A percentile compares a stretch with the other conserved stretches of the same genome.
Evolutionary conservation across 306 rosid genomes (phyloP).

Genomic region (Adenanthera pavonina): DNA sequence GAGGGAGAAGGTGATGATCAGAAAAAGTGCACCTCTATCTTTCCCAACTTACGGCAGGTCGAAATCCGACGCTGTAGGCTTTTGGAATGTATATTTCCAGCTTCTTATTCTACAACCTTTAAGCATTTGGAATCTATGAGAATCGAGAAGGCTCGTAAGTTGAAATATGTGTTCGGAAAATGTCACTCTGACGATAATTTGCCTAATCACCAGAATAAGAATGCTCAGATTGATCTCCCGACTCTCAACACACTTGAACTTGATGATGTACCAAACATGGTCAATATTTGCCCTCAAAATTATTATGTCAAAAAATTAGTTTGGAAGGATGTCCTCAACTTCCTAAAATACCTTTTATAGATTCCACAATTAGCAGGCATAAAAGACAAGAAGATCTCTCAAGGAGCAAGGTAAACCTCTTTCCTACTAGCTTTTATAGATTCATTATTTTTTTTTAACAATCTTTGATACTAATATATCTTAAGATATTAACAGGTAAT

Average conservation of each 20-base stretch:
- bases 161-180: conserved; percentile 34
- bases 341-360: no score
- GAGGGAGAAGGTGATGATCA: not conserved
- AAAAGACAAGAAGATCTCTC: not conserved
- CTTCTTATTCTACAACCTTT: conserved; percentile 16
- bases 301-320: not conserved
- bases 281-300: not conserved
- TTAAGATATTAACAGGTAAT: not conserved
- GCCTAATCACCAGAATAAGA: not conserved
- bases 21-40: not conserved
- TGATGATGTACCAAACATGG: conserved; percentile 1
- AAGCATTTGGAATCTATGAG: not conserved
- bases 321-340: not conserved
- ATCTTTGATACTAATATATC: not conserved
- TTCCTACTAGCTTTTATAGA: not conserved
- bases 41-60: conserved; percentile 6
- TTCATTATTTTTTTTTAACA: no score
- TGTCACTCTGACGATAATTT: not conserved
- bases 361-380: not conserved
- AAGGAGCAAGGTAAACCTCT: not conserved
- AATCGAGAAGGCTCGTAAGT: not conserved
- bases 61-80: not conserved
- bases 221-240: conserved; percentile 17
- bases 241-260: not conserved
- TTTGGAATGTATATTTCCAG: conserved; percentile 5